phyloP scores from a whole-genome alignment of 306 rosid species.

The Morella rubra region DNA sequence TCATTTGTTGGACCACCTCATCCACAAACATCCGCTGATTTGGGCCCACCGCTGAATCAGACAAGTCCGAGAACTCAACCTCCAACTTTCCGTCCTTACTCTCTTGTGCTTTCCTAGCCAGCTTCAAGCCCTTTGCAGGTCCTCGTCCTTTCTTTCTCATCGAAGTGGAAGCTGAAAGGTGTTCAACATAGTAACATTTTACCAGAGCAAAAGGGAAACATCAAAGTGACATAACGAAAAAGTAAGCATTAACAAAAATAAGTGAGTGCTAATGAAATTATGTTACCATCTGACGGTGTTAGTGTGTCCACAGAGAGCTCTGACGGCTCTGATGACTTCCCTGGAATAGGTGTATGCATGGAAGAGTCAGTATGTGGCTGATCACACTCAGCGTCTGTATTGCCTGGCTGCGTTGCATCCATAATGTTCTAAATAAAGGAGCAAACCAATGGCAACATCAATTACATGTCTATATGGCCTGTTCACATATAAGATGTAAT shows the following conservation, averaged over 20 bases:
- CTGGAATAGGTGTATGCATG: constrained; percentile 2
- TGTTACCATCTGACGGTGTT: constrained; percentile 7
- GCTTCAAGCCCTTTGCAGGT: constrained; percentile 14
- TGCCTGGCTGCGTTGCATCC: not conserved
- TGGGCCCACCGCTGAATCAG: constrained; percentile 11
- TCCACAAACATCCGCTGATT: constrained; percentile 16
- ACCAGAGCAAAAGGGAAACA: not conserved
- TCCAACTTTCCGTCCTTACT: constrained; percentile 16
- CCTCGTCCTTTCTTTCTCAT: constrained; percentile 12
- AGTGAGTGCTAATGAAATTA: not conserved
- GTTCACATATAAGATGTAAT: not conserved
- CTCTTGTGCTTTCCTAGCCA: constrained; percentile 15
- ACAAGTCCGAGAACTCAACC: constrained; percentile 7
- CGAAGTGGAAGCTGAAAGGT: constrained; percentile 1
- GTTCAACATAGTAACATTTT: not conserved
- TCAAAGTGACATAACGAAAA: not conserved
- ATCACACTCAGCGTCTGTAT: not conserved
- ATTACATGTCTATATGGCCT: not conserved
- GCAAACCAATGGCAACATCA: constrained; percentile 4
- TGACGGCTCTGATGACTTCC: constrained; percentile 3
- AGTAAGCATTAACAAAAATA: not conserved
- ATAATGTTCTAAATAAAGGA: not conserved
- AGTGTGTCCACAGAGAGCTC: constrained; percentile 11
- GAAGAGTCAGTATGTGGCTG: constrained; percentile 3
- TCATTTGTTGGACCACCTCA: constrained; percentile 15